Conservation (phyloP, 148 eudicot genomes). For the Selenicereus undatus region DNA sequence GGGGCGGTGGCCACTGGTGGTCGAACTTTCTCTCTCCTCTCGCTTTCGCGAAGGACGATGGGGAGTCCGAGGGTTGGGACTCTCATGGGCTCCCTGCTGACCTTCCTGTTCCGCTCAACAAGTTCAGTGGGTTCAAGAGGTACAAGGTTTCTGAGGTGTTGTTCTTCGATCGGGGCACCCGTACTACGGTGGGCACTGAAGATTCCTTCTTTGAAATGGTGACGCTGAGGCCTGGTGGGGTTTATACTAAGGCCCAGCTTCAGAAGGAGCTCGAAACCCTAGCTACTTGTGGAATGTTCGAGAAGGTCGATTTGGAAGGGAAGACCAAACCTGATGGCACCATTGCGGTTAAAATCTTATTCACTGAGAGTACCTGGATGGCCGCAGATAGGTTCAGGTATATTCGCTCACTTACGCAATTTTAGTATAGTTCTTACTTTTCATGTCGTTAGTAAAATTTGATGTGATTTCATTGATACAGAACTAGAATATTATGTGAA, state of each 20-base stretch:
- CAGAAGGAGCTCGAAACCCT: conserved; percentile 82
- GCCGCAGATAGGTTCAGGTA: conserved; percentile 48
- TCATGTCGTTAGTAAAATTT: neutral
- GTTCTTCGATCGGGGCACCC: conserved; percentile 46
- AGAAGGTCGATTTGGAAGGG: conserved; percentile 75
- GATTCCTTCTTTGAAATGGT: conserved; percentile 91
- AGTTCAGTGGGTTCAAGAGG: conserved; percentile 73
- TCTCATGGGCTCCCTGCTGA: conserved; percentile 78
- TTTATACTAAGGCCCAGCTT: conserved; percentile 78
- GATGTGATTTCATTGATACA: neutral
- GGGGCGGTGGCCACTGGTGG: conserved; percentile 52
- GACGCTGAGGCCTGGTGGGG: conserved; percentile 58
- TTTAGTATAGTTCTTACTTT: neutral
- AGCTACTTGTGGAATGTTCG: conserved; percentile 81
- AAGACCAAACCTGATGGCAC: conserved; percentile 81
- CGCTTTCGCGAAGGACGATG: conserved; percentile 57
- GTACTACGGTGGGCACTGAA: conserved; percentile 51
- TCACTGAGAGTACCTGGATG: conserved; percentile 75
- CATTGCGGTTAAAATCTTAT: conserved; percentile 49
- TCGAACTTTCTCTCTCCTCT: conserved; percentile 33
- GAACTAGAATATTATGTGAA: neutral
- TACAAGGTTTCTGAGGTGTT: conserved; percentile 68
- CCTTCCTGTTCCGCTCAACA: conserved; percentile 55
- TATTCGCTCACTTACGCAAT: neutral
- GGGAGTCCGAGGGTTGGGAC: conserved; percentile 53